phyloP scores from a whole-genome alignment of 2,329 filamentous ascomycete genomes.

The Madurella fahalii region DNA sequence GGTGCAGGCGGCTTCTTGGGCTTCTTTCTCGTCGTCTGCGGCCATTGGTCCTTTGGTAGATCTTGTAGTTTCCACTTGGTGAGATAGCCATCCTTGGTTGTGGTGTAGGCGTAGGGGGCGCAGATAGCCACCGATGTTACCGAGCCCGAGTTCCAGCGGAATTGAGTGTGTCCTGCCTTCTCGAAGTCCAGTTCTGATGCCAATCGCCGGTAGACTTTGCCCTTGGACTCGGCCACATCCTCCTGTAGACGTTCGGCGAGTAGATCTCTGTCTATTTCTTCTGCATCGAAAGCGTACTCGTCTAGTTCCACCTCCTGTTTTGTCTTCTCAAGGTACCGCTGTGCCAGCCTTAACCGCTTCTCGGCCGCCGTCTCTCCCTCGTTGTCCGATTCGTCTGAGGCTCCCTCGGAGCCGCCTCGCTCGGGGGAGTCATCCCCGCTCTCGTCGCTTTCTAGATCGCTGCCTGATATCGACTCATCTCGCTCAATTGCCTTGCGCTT shows the following conservation, averaged over 20 bases:
- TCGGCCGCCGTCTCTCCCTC: slow-evolving; percentile 88
- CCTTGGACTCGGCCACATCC: slow-evolving; percentile 88
- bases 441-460: slow-evolving; percentile 68
- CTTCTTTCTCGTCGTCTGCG: slow-evolving; percentile 55
- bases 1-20: slow-evolving; percentile 55
- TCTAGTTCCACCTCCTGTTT: slow-evolving; percentile 66
- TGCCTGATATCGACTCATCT: slow-evolving; percentile 68
- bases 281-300: slow-evolving; percentile 85
- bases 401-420: slow-evolving; percentile 44
- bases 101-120: slow-evolving; percentile 79
- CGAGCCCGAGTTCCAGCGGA: slow-evolving; percentile 71
- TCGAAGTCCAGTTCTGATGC: slow-evolving; percentile 68
- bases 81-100: slow-evolving; percentile 77
- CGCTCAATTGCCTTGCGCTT: slow-evolving; percentile 43
- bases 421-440: slow-evolving; percentile 35
- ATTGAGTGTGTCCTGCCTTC: slow-evolving; percentile 63
- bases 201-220: slow-evolving; percentile 79
- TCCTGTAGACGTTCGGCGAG: slow-evolving; percentile 88
- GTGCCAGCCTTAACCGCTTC: slow-evolving; percentile 77
- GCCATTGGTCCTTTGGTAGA: slow-evolving; percentile 56
- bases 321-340: slow-evolving; percentile 89
- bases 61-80: slow-evolving; percentile 86
- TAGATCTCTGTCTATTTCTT: slow-evolving; percentile 85
- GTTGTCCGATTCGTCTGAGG: slow-evolving; percentile 60
- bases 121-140: slow-evolving; percentile 78